Evolutionary conservation across 768 basidiomycete species (phyloP), one percentile per base, ranked within the genome.

Genomic region (Xerocomellus amylosporus): DNA sequence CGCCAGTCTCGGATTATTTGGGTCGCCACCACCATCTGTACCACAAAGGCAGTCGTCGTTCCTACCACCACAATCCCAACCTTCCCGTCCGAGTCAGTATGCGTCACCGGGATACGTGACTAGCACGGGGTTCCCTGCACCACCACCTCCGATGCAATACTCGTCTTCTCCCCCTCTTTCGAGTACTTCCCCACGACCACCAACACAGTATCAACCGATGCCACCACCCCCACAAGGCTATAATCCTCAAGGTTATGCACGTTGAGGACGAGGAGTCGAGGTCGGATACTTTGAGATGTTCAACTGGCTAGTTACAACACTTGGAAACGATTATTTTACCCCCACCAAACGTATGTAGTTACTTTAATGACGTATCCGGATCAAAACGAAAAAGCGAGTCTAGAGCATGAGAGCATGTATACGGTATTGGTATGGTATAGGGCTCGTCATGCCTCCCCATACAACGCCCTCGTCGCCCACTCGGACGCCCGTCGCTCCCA

Each of bases 381-480:
- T 24, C 24, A 24, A 24, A 24, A 24, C 24, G 24, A 24, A 24
- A 24, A 24, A 2, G 24, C 24, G n/a, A n/a, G 24, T 24, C 24
- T 24, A 24, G 24, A 24, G 2, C 2, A 24, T 24, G 24, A 24
- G 24, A 24, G 24, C n/a, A n/a, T n/a, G n/a, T 24, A 24, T 24
- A 24, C 4, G 24, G 24, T 24, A 4, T 24, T 2, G 24, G 24
- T 24, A 24, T 2, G 24, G 24, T 24, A 24, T 24, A 24, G 24
- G 24, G 24, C 24, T 24, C 24, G 24, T 24, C 24, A 54, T 14
- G 17, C 36, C n/a, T 56, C 60, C 19, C 80, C 79, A 61, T 82
- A 81, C 47, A 85, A 44, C 53, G 76, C 46, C 41, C 64, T 75
- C 59, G 65, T 65, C 22, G 80, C 78, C 81, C 80, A 80, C 7